Evolutionary conservation across 2,329 filamentous ascomycete genomes (phyloP), one percentile per base, ranked within the genome.

Genomic region (Stenocarpella maydis): DNA sequence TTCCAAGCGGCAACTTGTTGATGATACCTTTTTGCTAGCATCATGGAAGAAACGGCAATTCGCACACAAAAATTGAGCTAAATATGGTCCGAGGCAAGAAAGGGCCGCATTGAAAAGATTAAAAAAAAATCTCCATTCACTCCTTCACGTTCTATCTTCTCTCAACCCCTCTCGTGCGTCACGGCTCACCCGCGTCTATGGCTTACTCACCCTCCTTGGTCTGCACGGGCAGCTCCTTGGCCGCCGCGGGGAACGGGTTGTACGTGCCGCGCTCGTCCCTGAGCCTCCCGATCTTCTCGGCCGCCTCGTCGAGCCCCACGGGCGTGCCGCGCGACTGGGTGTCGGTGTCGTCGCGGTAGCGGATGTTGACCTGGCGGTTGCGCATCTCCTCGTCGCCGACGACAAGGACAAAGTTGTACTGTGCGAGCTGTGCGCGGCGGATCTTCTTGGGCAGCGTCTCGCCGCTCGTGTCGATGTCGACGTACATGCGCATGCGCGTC

Each of bases 391-490:
- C 84, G 72, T 86, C 87, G 68, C 88, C 88, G 72, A 90, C 87
- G 69, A 90, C 87, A 76, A 95, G 92, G 75, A 94, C 92, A 80
- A 92, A 94, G 83, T 95, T 95, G 83, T 95, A 95, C 80, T 94
- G 91, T 65, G 90, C 86, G 75, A 95, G 80, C 81, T 96, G 93
- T 17, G 90, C 93, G 68, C 88, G 94, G 74, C 92, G 90, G 74
- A 96, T 94, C 88, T 96, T 96, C 88, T 96, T 95, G 80, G 94
- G 91, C 82, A 96, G 89, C 8, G 92, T 96, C 82, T 95, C 94
- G 75, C 91, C 89, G 74, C 87, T 87, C 64, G 91, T 84, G 77
- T 93, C 91, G 70, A 91, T 85, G 78, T 93, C 91, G 77, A 89
- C 88, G 76, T 91, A 92, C 80, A 95, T 88, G 60, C 85, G 85